Conservation (phyloP, 202 grass and related monocot species). For the Schoenoplectus tabernaemontani region DNA sequence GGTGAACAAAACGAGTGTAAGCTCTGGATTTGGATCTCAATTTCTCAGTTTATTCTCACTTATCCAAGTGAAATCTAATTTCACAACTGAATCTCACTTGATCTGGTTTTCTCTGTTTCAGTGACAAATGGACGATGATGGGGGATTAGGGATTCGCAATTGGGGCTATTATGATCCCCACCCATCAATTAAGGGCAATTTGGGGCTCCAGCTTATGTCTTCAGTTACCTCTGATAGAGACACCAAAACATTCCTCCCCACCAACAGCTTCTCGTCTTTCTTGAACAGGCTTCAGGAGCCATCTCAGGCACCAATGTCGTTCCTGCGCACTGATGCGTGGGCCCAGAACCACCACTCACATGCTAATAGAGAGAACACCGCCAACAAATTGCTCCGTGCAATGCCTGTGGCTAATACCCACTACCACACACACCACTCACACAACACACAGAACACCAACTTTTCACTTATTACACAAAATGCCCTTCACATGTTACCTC, state of each 20-base stretch:
- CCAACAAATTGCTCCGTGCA: slow-evolving; percentile 21
- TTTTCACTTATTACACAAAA: slow-evolving; percentile 17
- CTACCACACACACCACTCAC: slow-evolving; percentile 21
- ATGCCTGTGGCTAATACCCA: slow-evolving; percentile 21
- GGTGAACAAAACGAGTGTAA: slow-evolving; percentile 23
- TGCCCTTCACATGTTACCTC: slow-evolving; percentile 5
- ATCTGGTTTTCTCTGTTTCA: background rate
- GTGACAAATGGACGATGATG: slow-evolving; percentile 68
- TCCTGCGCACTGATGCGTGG: slow-evolving; percentile 41
- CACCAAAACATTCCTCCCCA: slow-evolving; percentile 42
- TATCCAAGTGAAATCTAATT: background rate
- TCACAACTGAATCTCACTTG: background rate
- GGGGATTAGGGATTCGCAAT: slow-evolving; percentile 58
- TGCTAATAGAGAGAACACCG: background rate
- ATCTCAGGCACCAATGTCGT: slow-evolving; percentile 32
- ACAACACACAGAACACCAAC: slow-evolving; percentile 24
- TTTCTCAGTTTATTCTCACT: slow-evolving; percentile 16
- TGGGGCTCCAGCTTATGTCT: slow-evolving; percentile 86
- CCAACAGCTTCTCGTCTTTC: slow-evolving; percentile 35
- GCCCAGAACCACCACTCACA: slow-evolving; percentile 22
- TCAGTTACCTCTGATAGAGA: slow-evolving; percentile 42
- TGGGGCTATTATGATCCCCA: slow-evolving; percentile 74
- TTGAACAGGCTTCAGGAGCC: slow-evolving; percentile 38
- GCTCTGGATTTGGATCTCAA: background rate
- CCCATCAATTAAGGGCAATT: slow-evolving; percentile 43